phyloP scores from a whole-genome alignment of 2,329 filamentous ascomycete genomes.

The Exophiala viscosa region DNA sequence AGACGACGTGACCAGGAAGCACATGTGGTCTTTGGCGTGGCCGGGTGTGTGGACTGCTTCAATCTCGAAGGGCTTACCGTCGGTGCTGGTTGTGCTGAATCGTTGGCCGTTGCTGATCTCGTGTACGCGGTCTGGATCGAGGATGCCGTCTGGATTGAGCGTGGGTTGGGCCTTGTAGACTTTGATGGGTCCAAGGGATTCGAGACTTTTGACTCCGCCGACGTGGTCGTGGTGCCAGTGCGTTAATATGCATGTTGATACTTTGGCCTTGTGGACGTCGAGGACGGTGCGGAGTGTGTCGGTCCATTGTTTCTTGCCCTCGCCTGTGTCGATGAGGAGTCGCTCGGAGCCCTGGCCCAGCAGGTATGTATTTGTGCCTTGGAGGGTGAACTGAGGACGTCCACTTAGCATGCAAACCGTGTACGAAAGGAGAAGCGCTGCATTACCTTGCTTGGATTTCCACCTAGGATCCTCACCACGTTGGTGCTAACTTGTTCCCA shows the following conservation, averaged over 20 bases:
- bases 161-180: conserved; percentile 41
- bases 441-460: conserved; percentile 77
- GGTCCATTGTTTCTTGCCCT: conserved; percentile 74
- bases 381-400: conserved; percentile 54
- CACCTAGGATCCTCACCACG: conserved; percentile 80
- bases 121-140: conserved; percentile 55
- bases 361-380: conserved; percentile 91
- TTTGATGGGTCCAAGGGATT: conserved; percentile 43
- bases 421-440: background rate
- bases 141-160: conserved; percentile 52
- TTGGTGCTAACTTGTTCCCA: conserved; percentile 73
- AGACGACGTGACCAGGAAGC: conserved; percentile 59
- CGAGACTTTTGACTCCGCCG: conserved; percentile 68
- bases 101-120: conserved; percentile 36
- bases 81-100: conserved; percentile 32
- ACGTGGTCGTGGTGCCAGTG: conserved; percentile 93
- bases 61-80: conserved; percentile 57
- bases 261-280: conserved; percentile 43
- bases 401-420: background rate
- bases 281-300: conserved; percentile 62
- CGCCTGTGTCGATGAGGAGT: conserved; percentile 84
- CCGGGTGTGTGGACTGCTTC: conserved; percentile 66
- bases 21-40: conserved; percentile 79
- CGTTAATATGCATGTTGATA: conserved; percentile 72
- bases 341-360: conserved; percentile 70